These are phyloP conservation scores for Thymus quinquecostatus DNA, from an alignment of 257 asterid genomes.

Conservation along the genomic window DNA sequence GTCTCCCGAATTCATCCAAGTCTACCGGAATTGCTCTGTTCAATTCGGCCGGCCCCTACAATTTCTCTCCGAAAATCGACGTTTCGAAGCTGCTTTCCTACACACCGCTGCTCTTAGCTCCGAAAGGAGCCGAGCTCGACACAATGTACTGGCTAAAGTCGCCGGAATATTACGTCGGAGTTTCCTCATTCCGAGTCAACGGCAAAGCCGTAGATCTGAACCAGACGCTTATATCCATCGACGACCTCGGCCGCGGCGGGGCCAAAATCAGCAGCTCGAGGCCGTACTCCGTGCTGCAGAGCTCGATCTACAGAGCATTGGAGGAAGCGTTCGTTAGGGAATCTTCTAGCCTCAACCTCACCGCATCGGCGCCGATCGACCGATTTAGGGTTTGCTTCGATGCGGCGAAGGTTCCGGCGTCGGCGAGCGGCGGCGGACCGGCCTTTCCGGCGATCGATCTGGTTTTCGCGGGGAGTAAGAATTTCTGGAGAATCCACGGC, in stretches of 20 bases:
- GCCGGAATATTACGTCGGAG: conserved; percentile 41
- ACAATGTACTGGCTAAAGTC: conserved; percentile 33
- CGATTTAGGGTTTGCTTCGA: conserved; percentile 36
- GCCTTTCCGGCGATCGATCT: conserved; percentile 40
- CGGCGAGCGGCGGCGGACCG: conserved; percentile 28
- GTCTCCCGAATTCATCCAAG: conserved; percentile 38
- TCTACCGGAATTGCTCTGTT: conserved; percentile 35
- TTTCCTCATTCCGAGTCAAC: conserved; percentile 34
- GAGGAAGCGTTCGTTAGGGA: conserved; percentile 31
- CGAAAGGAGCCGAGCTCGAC: conserved; percentile 24
- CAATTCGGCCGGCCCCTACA: conserved; percentile 39
- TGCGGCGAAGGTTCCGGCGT: conserved; percentile 11
- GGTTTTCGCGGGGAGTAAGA: conserved; percentile 9
- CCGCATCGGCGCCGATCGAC: conserved; percentile 24
- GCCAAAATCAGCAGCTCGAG: conserved; percentile 36
- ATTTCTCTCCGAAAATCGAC: conserved; percentile 32
- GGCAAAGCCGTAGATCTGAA: conserved; percentile 31
- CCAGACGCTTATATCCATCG: conserved; percentile 29
- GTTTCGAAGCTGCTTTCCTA: conserved; percentile 32
- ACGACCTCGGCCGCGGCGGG: conserved; percentile 37
- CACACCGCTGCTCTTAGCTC: conserved; percentile 37
- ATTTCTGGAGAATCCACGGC: conserved; percentile 40
- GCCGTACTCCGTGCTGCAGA: conserved; percentile 32
- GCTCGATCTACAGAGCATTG: conserved; percentile 36
- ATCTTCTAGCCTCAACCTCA: conserved; percentile 30